A percentile compares a stretch with the other conserved stretches of the same genome.
Conservation (phyloP, 169 alveolate species). For the Plasmodium chabaudi region DNA sequence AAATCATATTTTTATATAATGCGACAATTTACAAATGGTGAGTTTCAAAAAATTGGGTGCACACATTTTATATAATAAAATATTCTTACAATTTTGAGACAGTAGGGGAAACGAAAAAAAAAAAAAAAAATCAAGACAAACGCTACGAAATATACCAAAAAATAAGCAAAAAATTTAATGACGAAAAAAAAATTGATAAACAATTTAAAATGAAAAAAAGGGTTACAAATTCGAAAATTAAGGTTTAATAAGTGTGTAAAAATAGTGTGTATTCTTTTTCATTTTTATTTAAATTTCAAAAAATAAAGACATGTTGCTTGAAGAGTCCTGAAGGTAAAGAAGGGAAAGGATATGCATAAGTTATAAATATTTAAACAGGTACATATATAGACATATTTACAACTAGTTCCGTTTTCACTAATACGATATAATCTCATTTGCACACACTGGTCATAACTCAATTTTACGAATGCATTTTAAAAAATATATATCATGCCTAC, state of each 20-base stretch:
- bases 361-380: neutral
- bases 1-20: no score
- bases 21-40: neutral
- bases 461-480: no score
- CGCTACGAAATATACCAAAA: neutral
- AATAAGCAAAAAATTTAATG: neutral
- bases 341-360: neutral
- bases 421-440: no score
- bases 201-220: neutral
- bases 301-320: constrained; percentile 46
- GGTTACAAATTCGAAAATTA: neutral
- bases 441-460: no score
- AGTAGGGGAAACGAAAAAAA: neutral
- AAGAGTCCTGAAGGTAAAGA: constrained; percentile 32
- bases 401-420: neutral
- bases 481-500: no score
- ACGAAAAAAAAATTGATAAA: constrained; percentile 1
- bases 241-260: neutral
- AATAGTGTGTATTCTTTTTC: neutral
- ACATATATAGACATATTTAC: neutral
- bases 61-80: neutral
- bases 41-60: neutral
- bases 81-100: neutral
- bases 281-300: constrained; percentile 28
- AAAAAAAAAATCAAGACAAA: no score